Evolutionary conservation across 2,329 filamentous ascomycete species (phyloP).

Genomic region (Aspergillus fischeri): DNA sequence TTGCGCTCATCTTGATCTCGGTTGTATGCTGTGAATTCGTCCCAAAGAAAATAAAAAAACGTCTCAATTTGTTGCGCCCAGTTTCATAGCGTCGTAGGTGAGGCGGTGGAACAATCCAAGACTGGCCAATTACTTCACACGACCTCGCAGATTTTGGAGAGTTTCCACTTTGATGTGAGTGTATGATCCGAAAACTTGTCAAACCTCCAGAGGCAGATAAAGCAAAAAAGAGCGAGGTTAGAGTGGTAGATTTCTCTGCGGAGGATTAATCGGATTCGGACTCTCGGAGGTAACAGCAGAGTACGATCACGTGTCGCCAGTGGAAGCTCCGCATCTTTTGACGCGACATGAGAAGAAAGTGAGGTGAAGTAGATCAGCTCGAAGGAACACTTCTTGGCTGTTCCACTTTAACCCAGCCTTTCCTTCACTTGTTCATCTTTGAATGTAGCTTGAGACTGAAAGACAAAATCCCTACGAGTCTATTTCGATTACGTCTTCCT

Average conservation of each 20-base stretch:
- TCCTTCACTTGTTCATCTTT: background rate
- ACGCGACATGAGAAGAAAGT: constrained; percentile 9
- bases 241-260: background rate
- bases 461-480: background rate
- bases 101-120: background rate
- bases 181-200: background rate
- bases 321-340: constrained; percentile 15
- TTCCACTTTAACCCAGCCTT: background rate
- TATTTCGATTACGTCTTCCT: background rate
- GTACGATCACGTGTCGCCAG: constrained; percentile 10
- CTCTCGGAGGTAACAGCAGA: background rate
- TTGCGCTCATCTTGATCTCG: constrained; percentile 24
- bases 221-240: background rate
- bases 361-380: constrained; percentile 2
- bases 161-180: background rate
- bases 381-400: background rate
- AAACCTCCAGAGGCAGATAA: background rate
- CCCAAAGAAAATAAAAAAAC: background rate
- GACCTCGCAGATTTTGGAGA: background rate
- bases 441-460: background rate
- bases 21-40: background rate
- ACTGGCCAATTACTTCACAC: background rate
- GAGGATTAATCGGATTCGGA: background rate
- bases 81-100: background rate
- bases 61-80: background rate